phyloP scores from a whole-genome alignment of 1,284 basidiomycete genomes.

The Puccinia brachypodii region DNA sequence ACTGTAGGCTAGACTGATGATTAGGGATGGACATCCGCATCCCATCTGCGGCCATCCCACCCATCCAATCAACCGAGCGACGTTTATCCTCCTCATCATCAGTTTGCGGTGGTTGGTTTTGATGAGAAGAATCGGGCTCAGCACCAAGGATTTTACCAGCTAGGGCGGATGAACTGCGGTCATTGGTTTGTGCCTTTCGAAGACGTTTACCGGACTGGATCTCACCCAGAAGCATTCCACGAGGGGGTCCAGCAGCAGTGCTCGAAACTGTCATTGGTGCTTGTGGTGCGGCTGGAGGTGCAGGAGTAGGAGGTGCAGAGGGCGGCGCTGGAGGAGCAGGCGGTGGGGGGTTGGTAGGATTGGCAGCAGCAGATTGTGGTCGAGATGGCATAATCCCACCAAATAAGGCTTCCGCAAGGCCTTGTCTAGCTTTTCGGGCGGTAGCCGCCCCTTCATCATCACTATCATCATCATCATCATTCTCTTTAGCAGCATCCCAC shows the following conservation, averaged over 20 bases:
- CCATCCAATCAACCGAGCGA: constrained; percentile 89
- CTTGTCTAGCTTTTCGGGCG: constrained; percentile 66
- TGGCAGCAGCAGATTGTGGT: constrained; percentile 48
- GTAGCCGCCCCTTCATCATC: constrained; percentile 69
- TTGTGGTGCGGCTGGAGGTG: constrained; percentile 51
- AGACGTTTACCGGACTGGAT: constrained; percentile 79
- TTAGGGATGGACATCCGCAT: constrained; percentile 46
- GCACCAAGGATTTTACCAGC: constrained; percentile 75
- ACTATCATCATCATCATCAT: constrained; percentile 69
- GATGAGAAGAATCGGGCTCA: constrained; percentile 70
- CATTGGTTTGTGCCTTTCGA: constrained; percentile 76
- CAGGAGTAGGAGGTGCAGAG: constrained; percentile 57
- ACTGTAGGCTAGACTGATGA: constrained; percentile 61
- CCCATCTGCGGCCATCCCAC: constrained; percentile 76
- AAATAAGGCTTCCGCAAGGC: constrained; percentile 76
- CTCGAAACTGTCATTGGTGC: constrained; percentile 53
- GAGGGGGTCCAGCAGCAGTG: constrained; percentile 61
- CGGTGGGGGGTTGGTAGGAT: constrained; percentile 55
- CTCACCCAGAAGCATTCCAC: constrained; percentile 71
- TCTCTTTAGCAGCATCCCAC: constrained; percentile 80
- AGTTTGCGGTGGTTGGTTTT: constrained; percentile 62
- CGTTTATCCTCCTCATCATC: constrained; percentile 57
- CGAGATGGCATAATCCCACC: constrained; percentile 64
- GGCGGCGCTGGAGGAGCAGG: constrained; percentile 58
- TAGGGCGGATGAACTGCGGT: constrained; percentile 70